phyloP scores from a whole-genome alignment of 805 yeast genomes.

The Zygoascus ofunaensis region DNA sequence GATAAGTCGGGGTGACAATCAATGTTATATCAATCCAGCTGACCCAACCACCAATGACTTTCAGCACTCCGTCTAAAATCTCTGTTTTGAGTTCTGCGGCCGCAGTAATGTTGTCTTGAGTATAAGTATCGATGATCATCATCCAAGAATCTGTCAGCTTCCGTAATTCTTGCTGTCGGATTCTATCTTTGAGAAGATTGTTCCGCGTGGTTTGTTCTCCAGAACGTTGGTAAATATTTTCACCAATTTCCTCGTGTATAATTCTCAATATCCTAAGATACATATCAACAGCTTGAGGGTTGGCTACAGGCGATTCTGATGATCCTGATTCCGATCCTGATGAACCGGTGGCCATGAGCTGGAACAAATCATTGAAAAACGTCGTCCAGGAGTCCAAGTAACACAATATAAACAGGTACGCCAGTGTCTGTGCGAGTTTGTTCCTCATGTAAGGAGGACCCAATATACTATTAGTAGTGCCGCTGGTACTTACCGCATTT shows the following conservation, averaged over 20 bases:
- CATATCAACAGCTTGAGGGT: conserved; percentile 50
- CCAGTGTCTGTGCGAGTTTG: conserved; percentile 48
- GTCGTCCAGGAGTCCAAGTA: conserved; percentile 43
- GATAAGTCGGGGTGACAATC: conserved; percentile 52
- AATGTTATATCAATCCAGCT: conserved; percentile 86
- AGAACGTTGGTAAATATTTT: conserved; percentile 69
- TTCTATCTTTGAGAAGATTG: conserved; percentile 66
- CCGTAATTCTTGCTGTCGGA: conserved; percentile 69
- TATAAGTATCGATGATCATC: conserved; percentile 37
- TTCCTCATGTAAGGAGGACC: conserved; percentile 43
- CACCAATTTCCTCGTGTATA: conserved; percentile 89
- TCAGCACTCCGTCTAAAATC: conserved; percentile 49
- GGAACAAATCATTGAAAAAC: conserved; percentile 42
- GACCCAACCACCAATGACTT: conserved; percentile 73
- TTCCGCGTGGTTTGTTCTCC: conserved; percentile 52
- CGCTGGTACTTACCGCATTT: conserved; percentile 17
- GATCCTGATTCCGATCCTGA: too few relatives aligned
- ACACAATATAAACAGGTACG: conserved; percentile 40
- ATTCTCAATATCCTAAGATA: conserved; percentile 63
- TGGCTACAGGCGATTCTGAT: conserved; percentile 25
- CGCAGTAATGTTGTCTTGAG: conserved; percentile 16
- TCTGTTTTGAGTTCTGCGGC: conserved; percentile 26
- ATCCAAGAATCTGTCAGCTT: conserved; percentile 60
- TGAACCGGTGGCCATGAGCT: conserved; percentile 25
- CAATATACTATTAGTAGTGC: conserved; percentile 12